Conservation (phyloP, 306 rosid species). For the Oxytropis ochrocephala region DNA sequence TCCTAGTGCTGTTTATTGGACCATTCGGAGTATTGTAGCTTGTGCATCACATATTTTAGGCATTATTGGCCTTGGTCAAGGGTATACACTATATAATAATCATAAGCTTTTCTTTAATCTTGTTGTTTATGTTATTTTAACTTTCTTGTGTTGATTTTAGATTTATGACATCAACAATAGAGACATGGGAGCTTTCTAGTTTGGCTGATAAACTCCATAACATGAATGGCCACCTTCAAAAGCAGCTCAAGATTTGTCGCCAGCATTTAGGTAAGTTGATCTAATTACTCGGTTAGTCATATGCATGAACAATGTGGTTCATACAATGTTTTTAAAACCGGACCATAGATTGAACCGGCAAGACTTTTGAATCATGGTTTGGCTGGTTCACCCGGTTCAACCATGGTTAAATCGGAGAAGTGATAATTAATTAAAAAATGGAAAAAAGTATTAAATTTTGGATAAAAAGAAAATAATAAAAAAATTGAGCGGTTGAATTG, state of each 20-base stretch:
- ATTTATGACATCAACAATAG: conserved; percentile 32
- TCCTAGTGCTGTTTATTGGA: conserved; percentile 68
- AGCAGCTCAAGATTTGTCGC: conserved; percentile 37
- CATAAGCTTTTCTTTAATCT: neutral
- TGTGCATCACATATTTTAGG: conserved; percentile 44
- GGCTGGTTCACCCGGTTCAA: too few relatives aligned
- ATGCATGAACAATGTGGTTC: neutral
- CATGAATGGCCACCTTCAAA: conserved; percentile 46
- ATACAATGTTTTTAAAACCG: too few relatives aligned
- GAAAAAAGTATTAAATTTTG: too few relatives aligned
- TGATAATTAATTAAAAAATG: too few relatives aligned
- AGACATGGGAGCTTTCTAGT: conserved; percentile 70
- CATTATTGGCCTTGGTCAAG: conserved; percentile 39
- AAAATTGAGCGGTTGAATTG: too few relatives aligned
- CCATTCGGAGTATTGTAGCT: conserved; percentile 46
- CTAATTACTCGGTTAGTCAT: neutral
- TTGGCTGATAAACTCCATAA: conserved; percentile 53
- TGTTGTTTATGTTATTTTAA: neutral
- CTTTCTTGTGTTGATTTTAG: conserved; percentile 19
- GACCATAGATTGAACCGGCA: too few relatives aligned
- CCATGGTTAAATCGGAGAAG: too few relatives aligned
- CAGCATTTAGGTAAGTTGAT: conserved; percentile 32
- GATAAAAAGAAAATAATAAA: too few relatives aligned
- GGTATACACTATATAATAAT: conserved; percentile 27
- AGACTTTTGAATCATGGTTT: too few relatives aligned